phyloP scores from a whole-genome alignment of 371 early-diverging fungal genomes.

The Chytridium lagenaria region DNA sequence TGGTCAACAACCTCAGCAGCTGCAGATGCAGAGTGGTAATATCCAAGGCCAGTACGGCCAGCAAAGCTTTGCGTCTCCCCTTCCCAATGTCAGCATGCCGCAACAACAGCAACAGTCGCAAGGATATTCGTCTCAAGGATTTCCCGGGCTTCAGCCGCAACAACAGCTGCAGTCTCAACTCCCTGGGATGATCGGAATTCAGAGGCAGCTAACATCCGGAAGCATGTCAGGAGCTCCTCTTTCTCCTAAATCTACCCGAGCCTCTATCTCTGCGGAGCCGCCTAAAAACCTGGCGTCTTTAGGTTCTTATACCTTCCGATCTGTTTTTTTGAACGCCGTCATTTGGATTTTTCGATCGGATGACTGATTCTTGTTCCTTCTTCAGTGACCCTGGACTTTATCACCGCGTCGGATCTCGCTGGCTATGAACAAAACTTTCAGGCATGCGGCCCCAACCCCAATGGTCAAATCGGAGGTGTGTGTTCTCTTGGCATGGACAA shows the following conservation, averaged over 20 bases:
- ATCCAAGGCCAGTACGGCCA: no score
- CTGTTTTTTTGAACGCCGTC: no score
- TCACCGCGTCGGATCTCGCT: constrained; percentile 26
- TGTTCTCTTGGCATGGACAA: not conserved
- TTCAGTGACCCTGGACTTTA: constrained; percentile 29
- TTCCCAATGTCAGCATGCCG: no score
- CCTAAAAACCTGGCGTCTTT: not conserved
- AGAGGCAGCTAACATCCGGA: not conserved
- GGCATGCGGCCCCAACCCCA: constrained; percentile 13
- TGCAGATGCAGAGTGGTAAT: no score
- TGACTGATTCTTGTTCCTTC: not conserved
- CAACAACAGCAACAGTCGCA: no score
- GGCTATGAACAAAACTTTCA: constrained; percentile 24
- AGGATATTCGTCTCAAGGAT: no score
- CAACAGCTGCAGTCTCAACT: constrained; percentile 19
- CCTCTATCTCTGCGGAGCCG: not conserved
- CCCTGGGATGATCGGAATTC: not conserved
- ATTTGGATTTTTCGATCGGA: no score
- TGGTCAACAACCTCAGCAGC: no score
- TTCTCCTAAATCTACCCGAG: not conserved
- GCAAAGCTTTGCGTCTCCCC: no score
- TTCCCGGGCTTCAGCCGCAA: no score
- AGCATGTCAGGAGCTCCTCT: not conserved
- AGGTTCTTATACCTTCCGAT: not conserved
- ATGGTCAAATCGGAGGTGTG: constrained; percentile 28